These are phyloP conservation scores for Auxenochlorella pyrenoidosa DNA, from an alignment of 139 green algal species.

Conservation along the genomic window DNA sequence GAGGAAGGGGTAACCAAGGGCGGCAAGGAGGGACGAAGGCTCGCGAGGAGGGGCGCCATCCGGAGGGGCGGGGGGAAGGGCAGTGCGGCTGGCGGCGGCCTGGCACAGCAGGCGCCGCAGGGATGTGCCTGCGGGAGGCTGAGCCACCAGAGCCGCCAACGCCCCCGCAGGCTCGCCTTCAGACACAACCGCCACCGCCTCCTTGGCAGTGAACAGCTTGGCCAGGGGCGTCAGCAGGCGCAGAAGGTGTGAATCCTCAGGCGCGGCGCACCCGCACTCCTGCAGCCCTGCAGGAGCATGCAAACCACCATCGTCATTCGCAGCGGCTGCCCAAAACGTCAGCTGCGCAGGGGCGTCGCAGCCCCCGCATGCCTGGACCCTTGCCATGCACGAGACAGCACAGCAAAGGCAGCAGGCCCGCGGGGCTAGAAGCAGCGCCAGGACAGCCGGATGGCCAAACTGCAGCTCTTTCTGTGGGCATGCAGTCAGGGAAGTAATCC, in stretches of 20 bases:
- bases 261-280: background rate
- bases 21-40: background rate
- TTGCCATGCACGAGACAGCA: background rate
- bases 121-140: background rate
- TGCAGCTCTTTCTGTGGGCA: too few relatives aligned
- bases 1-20: background rate
- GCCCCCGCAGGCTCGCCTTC: background rate
- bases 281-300: slow-evolving; percentile 6
- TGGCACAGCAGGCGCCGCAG: background rate
- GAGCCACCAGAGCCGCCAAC: background rate
- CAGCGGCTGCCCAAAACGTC: too few relatives aligned
- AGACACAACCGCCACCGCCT: slow-evolving; percentile 26
- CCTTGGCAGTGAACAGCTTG: slow-evolving; percentile 40
- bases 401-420: background rate
- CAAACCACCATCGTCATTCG: too few relatives aligned
- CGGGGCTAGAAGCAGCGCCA: background rate
- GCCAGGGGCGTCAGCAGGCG: slow-evolving; percentile 41
- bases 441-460: background rate
- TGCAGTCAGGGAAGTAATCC: too few relatives aligned
- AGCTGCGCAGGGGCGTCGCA: too few relatives aligned
- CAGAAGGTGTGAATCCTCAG: slow-evolving; percentile 12
- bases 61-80: background rate
- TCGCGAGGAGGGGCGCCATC: too few relatives aligned
- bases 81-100: background rate
- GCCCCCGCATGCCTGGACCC: background rate